phyloP scores from a whole-genome alignment of 306 rosid genomes.

The Medicago truncatula region MtrunA17r5.0-ANR NC_053044.1:54137001-54137500 shows the following conservation, averaged over 20 bases:
- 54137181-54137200: not conserved
- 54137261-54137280: slow-evolving; percentile 48
- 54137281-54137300: slow-evolving; percentile 57
- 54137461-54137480: too few species aligned
- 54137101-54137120: not conserved
- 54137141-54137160: not conserved
- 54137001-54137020: too few species aligned
- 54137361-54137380: slow-evolving; percentile 58
- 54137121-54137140: not conserved
- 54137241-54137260: slow-evolving; percentile 57
- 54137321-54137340: slow-evolving; percentile 34
- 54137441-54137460: too few species aligned
- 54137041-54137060: not conserved
- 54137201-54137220: slow-evolving; percentile 19
- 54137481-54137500: too few species aligned
- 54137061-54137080: slow-evolving; percentile 9
- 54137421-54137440: too few species aligned
- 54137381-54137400: not conserved
- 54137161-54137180: not conserved
- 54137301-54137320: slow-evolving; percentile 32
- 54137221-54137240: slow-evolving; percentile 43
- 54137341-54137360: slow-evolving; percentile 62
- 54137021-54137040: not conserved
- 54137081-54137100: not conserved
- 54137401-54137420: too few species aligned